Percentiles rank a stretch among this genome's conserved stretches.
phyloP scores from a whole-genome alignment of 2,329 filamentous ascomycete genomes.

The Colletotrichum navitas region DNA sequence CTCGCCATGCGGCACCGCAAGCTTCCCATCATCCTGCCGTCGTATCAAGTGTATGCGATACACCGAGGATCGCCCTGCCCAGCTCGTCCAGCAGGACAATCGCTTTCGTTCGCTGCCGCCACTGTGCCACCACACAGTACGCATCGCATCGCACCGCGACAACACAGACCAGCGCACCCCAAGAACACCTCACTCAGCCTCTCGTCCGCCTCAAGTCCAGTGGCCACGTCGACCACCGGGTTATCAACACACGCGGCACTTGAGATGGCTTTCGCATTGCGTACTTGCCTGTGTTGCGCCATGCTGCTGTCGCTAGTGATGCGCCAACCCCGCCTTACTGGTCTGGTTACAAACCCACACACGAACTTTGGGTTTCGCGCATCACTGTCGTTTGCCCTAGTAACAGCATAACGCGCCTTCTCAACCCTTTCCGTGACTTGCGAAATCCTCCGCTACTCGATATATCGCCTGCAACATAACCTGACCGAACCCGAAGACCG shows the following conservation, averaged over 20 bases:
- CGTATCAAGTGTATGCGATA: constrained; percentile 17
- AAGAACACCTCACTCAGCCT: not conserved
- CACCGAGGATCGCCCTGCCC: not conserved
- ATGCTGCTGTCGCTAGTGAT: constrained; percentile 6
- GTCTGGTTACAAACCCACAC: not conserved
- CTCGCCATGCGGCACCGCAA: constrained; percentile 11
- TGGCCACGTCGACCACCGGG: not conserved
- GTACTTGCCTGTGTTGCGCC: not conserved
- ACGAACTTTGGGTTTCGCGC: constrained; percentile 3
- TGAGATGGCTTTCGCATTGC: not conserved
- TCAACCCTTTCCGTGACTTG: not conserved
- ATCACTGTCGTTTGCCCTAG: constrained; percentile 1
- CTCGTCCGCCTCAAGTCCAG: not conserved
- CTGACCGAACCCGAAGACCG: constrained; percentile 1
- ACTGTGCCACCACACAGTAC: constrained; percentile 10
- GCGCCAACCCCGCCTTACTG: constrained; percentile 28
- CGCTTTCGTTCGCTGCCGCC: not conserved
- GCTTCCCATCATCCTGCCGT: constrained; percentile 1
- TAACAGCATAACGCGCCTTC: constrained; percentile 7
- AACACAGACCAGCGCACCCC: not conserved
- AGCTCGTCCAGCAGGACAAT: not conserved
- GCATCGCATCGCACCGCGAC: constrained; percentile 3
- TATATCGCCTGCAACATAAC: not conserved
- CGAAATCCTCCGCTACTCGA: not conserved
- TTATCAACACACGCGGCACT: not conserved